phyloP scores from a whole-genome alignment of 2,329 filamentous ascomycete genomes.

The Podosphaera aphanis region DNA sequence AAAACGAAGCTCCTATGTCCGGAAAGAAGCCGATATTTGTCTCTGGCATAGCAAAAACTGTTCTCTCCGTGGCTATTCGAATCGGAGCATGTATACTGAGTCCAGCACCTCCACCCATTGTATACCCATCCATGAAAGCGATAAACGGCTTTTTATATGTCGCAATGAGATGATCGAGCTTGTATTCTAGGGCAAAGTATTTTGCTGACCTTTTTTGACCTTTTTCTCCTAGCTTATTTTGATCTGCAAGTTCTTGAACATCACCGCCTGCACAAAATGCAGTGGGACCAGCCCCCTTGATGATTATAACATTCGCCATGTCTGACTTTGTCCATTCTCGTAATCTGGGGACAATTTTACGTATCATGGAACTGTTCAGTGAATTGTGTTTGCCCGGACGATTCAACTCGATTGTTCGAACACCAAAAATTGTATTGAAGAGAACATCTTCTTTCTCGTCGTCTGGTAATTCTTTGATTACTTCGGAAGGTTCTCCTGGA shows the following conservation, averaged over 20 bases:
- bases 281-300: slow-evolving; percentile 68
- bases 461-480: slow-evolving; percentile 17
- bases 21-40: slow-evolving; percentile 98
- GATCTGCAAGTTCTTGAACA: slow-evolving; percentile 51
- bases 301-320: slow-evolving; percentile 73
- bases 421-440: slow-evolving; percentile 70
- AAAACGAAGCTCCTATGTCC: slow-evolving; percentile 90
- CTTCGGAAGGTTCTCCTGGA: slow-evolving; percentile 7
- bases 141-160: slow-evolving; percentile 86
- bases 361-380: slow-evolving; percentile 79
- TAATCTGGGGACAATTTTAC: slow-evolving; percentile 76
- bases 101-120: slow-evolving; percentile 93
- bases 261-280: slow-evolving; percentile 90
- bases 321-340: slow-evolving; percentile 90
- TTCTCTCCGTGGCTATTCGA: slow-evolving; percentile 86
- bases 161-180: slow-evolving; percentile 82
- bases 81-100: slow-evolving; percentile 88
- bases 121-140: slow-evolving; percentile 91
- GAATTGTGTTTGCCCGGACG: slow-evolving; percentile 80
- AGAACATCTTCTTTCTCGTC: slow-evolving; percentile 80
- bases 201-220: slow-evolving; percentile 55
- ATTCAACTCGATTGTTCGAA: slow-evolving; percentile 85
- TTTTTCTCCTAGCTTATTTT: slow-evolving; percentile 40
- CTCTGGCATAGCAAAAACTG: slow-evolving; percentile 94
- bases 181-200: slow-evolving; percentile 90